Percentiles rank a stretch among this genome's conserved stretches.
These are phyloP conservation scores for Paramyrothecium sp. DNA, from an alignment of 2,329 filamentous ascomycete species.

Conservation along the genomic window DNA sequence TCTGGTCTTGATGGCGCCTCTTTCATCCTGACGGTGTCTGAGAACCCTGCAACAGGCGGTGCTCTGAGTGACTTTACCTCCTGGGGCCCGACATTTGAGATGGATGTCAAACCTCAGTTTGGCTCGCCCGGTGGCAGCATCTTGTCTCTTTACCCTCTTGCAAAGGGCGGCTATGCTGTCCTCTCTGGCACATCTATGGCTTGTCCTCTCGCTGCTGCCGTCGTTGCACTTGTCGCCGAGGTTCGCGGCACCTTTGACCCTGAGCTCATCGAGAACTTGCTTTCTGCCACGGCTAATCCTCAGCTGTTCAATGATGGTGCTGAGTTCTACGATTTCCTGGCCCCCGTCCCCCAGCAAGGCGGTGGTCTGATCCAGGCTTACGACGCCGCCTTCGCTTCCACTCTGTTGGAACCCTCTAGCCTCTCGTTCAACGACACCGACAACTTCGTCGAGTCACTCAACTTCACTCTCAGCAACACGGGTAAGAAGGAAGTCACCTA, in stretches of 20 bases:
- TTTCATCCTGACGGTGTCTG: slow-evolving; percentile 27
- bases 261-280: slow-evolving; percentile 44
- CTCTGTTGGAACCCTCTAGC: slow-evolving; percentile 52
- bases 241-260: slow-evolving; percentile 51
- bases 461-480: slow-evolving; percentile 56
- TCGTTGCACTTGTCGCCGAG: slow-evolving; percentile 52
- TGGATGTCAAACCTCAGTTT: slow-evolving; percentile 55
- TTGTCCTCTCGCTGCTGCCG: slow-evolving; percentile 52
- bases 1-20: slow-evolving; percentile 34
- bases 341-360: slow-evolving; percentile 60
- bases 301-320: slow-evolving; percentile 45
- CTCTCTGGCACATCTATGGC: slow-evolving; percentile 61
- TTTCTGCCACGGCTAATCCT: slow-evolving; percentile 49
- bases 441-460: slow-evolving; percentile 45
- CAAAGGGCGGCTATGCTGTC: slow-evolving; percentile 47
- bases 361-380: slow-evolving; percentile 59
- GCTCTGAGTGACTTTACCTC: slow-evolving; percentile 51
- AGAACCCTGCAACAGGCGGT: slow-evolving; percentile 47
- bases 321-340: slow-evolving; percentile 35
- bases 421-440: slow-evolving; percentile 65
- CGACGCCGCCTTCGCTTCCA: slow-evolving; percentile 54
- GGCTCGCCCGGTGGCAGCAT: slow-evolving; percentile 57
- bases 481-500: slow-evolving; percentile 49
- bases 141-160: slow-evolving; percentile 53
- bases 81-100: slow-evolving; percentile 62